These are phyloP conservation scores for Leptodermis oblonga DNA, from an alignment of 257 asterid genomes.

Conservation along the genomic window DNA sequence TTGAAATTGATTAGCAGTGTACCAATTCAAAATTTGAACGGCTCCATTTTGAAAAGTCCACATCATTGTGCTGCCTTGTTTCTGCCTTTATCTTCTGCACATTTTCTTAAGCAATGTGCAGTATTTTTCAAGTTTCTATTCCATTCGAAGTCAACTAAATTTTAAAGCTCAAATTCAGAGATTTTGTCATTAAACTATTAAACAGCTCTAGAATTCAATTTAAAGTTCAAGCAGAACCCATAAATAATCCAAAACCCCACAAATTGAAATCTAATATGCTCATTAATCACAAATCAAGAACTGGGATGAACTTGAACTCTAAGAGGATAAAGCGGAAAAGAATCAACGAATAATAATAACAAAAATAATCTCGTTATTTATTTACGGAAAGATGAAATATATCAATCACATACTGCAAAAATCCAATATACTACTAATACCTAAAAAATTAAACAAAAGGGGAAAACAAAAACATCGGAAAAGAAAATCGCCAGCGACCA, in stretches of 20 bases:
- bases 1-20: background rate
- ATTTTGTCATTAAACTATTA: background rate
- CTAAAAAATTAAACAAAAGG: background rate
- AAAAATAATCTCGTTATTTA: slow-evolving; percentile 18
- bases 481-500: slow-evolving; percentile 4
- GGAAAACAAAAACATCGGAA: background rate
- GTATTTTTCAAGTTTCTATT: background rate
- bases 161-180: background rate
- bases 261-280: background rate
- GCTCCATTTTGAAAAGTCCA: background rate
- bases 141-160: background rate
- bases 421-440: background rate
- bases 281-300: no score
- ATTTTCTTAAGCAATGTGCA: background rate
- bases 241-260: background rate
- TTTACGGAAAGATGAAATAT: slow-evolving; percentile 13
- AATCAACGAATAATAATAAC: no score
- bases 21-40: slow-evolving; percentile 10
- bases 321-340: background rate
- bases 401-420: slow-evolving; percentile 6
- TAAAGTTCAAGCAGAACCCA: no score
- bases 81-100: background rate
- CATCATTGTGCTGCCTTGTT: background rate
- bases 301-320: no score
- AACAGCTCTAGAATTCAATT: no score